Conservation (phyloP, 805 yeast species). For the Ogataea glucozyma region DNA sequence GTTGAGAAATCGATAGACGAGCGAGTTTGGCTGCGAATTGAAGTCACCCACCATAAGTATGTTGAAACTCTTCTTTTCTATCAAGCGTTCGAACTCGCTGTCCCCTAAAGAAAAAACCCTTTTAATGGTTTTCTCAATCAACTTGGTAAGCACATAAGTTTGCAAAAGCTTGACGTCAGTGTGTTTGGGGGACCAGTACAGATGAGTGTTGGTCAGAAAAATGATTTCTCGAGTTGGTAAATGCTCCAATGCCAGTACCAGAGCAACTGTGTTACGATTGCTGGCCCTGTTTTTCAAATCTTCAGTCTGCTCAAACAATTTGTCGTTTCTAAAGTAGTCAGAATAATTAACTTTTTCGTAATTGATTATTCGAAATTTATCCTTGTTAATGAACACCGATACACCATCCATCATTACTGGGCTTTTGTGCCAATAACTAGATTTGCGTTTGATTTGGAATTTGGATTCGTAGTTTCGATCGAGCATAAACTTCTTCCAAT, state of each 20-base stretch:
- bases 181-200: constrained; percentile 56
- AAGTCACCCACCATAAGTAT: constrained; percentile 57
- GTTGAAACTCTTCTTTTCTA: constrained; percentile 32
- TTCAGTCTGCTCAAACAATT: constrained; percentile 34
- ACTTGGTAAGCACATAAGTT: constrained; percentile 44
- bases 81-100: constrained; percentile 12
- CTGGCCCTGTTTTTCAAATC: constrained; percentile 40
- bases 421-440: constrained; percentile 52
- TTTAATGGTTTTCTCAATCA: constrained; percentile 33
- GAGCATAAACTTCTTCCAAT: constrained; percentile 27
- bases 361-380: constrained; percentile 45
- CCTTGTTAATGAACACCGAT: constrained; percentile 51
- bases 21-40: constrained; percentile 51
- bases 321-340: constrained; percentile 28
- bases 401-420: constrained; percentile 59
- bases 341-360: constrained; percentile 37
- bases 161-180: constrained; percentile 58
- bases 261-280: constrained; percentile 57
- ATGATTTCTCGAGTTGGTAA: constrained; percentile 39
- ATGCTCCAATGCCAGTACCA: constrained; percentile 51
- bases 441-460: constrained; percentile 51
- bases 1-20: constrained; percentile 47
- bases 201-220: constrained; percentile 58
- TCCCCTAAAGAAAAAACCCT: constrained; percentile 18
- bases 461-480: constrained; percentile 44